These are phyloP conservation scores for Lentinula aciculospora DNA, from an alignment of 768 basidiomycete genomes.

Conservation along the genomic window DNA sequence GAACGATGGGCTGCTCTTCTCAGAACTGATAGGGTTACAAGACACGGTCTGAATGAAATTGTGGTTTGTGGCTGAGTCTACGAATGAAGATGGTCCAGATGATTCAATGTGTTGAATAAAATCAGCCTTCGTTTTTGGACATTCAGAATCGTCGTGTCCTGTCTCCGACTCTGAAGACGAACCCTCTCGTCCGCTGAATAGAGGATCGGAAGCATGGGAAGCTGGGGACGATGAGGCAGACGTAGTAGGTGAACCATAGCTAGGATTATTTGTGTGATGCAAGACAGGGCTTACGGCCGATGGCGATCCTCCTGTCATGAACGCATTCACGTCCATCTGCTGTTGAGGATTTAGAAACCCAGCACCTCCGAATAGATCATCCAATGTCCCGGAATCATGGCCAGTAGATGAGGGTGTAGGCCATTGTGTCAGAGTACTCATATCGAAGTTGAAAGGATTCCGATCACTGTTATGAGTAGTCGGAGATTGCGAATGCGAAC, in stretches of 20 bases:
- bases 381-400: constrained; percentile 33
- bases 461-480: constrained; percentile 13
- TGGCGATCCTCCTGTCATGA: constrained; percentile 24
- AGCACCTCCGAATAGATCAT: constrained; percentile 35
- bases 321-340: constrained; percentile 25
- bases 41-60: constrained; percentile 20
- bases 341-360: constrained; percentile 25
- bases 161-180: constrained; percentile 27
- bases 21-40: constrained; percentile 14
- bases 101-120: constrained; percentile 42
- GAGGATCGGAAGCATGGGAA: constrained; percentile 25
- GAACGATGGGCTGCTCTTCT: constrained; percentile 35
- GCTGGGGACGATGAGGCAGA: constrained; percentile 33
- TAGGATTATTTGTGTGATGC: constrained; percentile 32
- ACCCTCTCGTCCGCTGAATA: constrained; percentile 7
- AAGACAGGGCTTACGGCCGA: constrained; percentile 51
- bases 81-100: constrained; percentile 61
- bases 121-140: constrained; percentile 54
- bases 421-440: constrained; percentile 42
- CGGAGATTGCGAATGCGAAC: neutral
- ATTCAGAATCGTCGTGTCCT: constrained; percentile 20
- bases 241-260: constrained; percentile 15
- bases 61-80: constrained; percentile 20
- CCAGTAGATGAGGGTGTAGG: constrained; percentile 24
- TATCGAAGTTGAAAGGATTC: constrained; percentile 41